phyloP scores from a whole-genome alignment of 2,329 filamentous ascomycete genomes.

The Aureobasidium sp. region DNA sequence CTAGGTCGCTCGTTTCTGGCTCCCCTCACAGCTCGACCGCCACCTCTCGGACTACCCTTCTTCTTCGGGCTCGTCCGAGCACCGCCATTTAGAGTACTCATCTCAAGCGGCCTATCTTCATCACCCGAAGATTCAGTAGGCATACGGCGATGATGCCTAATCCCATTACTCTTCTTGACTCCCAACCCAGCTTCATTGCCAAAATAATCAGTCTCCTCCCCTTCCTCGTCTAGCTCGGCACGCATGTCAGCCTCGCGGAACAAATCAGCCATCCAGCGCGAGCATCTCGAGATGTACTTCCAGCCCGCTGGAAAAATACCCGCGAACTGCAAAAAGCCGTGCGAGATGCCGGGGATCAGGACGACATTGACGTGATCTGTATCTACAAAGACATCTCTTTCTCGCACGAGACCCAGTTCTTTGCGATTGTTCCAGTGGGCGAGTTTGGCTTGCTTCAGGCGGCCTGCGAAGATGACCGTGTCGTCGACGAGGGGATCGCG shows the following conservation, averaged over 20 bases:
- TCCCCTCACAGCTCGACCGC: constrained; percentile 16
- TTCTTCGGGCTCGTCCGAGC: constrained; percentile 19
- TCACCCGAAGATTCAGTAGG: constrained; percentile 62
- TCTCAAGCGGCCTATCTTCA: constrained; percentile 76
- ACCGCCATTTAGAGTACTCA: constrained; percentile 40
- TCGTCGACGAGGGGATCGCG: constrained; percentile 93
- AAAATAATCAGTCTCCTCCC: constrained; percentile 21
- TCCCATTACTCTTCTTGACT: not conserved
- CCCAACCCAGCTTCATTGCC: constrained; percentile 6
- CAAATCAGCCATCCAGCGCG: constrained; percentile 72
- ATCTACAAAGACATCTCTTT: constrained; percentile 53
- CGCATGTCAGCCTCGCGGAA: constrained; percentile 49
- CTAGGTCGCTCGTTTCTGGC: constrained; percentile 22
- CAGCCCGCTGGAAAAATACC: constrained; percentile 82
- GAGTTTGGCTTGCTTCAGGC: constrained; percentile 71
- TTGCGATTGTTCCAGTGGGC: constrained; percentile 49
- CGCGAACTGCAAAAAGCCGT: constrained; percentile 92
- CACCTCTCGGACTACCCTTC: constrained; percentile 10
- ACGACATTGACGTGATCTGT: constrained; percentile 73
- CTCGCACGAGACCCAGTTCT: constrained; percentile 48
- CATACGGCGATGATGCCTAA: constrained; percentile 40
- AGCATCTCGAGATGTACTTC: constrained; percentile 75
- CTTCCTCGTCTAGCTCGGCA: constrained; percentile 10
- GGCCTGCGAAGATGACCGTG: constrained; percentile 89
- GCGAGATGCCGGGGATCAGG: constrained; percentile 80